Evolutionary conservation across 2,329 filamentous ascomycete species (phyloP).

Genomic region (Zasmidium angulare): DNA sequence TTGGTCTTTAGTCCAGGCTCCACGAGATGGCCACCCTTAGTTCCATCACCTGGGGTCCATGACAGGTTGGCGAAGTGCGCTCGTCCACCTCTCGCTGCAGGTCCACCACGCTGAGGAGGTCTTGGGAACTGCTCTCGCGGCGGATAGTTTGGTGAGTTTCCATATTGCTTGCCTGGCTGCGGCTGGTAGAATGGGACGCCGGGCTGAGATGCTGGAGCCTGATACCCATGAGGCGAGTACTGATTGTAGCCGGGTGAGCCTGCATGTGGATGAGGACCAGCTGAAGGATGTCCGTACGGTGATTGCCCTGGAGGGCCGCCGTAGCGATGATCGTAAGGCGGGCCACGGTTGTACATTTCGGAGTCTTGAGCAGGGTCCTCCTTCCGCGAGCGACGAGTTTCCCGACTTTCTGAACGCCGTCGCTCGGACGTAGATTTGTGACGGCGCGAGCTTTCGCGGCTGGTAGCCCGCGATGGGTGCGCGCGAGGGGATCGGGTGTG

Average conservation of each 20-base stretch:
- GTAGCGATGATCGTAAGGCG: constrained; percentile 28
- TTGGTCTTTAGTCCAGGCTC: constrained; percentile 31
- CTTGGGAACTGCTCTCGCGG: constrained; percentile 23
- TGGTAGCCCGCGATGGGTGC: constrained; percentile 8
- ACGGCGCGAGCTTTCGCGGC: constrained; percentile 18
- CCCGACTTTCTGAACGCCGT: constrained; percentile 24
- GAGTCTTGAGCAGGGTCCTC: constrained; percentile 20
- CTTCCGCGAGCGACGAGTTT: constrained; percentile 23
- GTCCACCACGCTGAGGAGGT: constrained; percentile 43
- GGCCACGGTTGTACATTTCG: constrained; percentile 34
- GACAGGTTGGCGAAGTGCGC: constrained; percentile 67
- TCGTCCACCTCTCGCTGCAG: constrained; percentile 45
- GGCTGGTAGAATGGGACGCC: constrained; percentile 32
- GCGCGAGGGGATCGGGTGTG: constrained; percentile 22
- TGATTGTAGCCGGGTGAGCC: constrained; percentile 56
- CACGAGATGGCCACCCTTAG: constrained; percentile 52
- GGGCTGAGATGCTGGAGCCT: constrained; percentile 46
- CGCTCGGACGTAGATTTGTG: not conserved
- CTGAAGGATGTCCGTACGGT: constrained; percentile 57
- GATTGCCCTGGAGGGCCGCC: constrained; percentile 54
- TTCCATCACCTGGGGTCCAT: constrained; percentile 63
- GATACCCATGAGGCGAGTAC: constrained; percentile 58
- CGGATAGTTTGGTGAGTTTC: constrained; percentile 22
- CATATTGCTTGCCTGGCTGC: constrained; percentile 43
- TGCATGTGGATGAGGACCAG: constrained; percentile 22